Base-by-base conservation (phyloP, 2,329 filamentous ascomycete species). In the Aspergillus sp. region DNA sequence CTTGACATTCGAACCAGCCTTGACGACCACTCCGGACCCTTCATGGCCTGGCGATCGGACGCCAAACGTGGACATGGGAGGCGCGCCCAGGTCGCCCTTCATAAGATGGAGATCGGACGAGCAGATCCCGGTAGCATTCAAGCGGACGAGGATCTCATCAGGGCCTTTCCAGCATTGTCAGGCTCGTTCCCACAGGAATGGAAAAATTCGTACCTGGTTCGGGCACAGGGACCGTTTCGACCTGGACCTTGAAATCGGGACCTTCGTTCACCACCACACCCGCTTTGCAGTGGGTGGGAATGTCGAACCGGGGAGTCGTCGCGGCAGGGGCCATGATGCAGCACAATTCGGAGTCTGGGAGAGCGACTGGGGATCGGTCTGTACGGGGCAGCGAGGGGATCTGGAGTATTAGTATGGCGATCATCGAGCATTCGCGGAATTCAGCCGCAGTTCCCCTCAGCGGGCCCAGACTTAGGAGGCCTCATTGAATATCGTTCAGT, bases 111-210 rank as follows among this genome's bases (percentile, higher is more conserved):
- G 52, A 43, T 78, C 74, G 20, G 63, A 67, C 38, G 69, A 66
- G 55, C 74, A 77, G 30, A 78, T 60, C 0, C 74, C 74, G 1
- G 72, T 78, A 15, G 63, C 63, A 36, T 75, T 77, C 32, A 78
- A 59, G 33, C 66, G 68, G 45, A 78, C 61, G 7, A 78, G 60
- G 14, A 77, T 54, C 37, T 78, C 72, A 30, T 73, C 61, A 5
- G 67, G 66, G 8, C 66, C 68, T 69, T 22, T 6, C 37, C 10
- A 25, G 4, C 14, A 7, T 12, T 15, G n/a, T 10, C 8, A 7
- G 5, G 4, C 11, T 15, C 4, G 15, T 8, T 13, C n/a, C n/a
- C n/a, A n/a, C n/a, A n/a, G 12, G 14, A 28, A 12, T n/a, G 3
- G 19, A 16, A 15, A n/a, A 29, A 24, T 11, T 16, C 16, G 8